Conservation (phyloP, 805 yeast genomes). For the Saturnispora sekii region DNA sequence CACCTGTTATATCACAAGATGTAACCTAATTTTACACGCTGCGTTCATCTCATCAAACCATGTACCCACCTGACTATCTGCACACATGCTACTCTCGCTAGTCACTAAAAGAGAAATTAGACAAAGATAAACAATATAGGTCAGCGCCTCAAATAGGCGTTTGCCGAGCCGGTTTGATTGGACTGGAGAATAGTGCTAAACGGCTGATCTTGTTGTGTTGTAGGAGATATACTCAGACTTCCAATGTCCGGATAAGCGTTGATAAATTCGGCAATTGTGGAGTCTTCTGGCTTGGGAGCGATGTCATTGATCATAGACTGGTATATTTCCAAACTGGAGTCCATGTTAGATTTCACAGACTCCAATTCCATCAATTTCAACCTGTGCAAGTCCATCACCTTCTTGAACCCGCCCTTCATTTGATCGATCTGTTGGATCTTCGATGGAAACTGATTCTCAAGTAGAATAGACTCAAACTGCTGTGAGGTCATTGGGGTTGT, state of each 20-base stretch:
- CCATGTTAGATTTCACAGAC: constrained; percentile 60
- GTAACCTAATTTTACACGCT: too few species aligned
- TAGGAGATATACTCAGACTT: constrained; percentile 4
- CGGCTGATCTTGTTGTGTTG: constrained; percentile 1
- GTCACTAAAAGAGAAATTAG: not conserved
- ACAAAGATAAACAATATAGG: not conserved
- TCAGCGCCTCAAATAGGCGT: constrained; percentile 6
- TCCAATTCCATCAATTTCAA: constrained; percentile 69
- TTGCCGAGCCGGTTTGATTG: constrained; percentile 10
- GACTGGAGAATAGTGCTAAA: constrained; percentile 7
- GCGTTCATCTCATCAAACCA: too few species aligned
- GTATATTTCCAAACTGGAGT: constrained; percentile 58
- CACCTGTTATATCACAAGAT: too few species aligned
- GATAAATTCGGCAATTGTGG: constrained; percentile 9
- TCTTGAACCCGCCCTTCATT: constrained; percentile 64
- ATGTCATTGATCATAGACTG: constrained; percentile 39
- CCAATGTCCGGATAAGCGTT: constrained; percentile 12
- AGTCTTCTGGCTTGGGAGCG: constrained; percentile 12
- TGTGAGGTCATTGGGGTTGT: constrained; percentile 27
- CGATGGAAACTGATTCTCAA: constrained; percentile 59
- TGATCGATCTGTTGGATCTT: constrained; percentile 66
- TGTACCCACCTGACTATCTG: too few species aligned
- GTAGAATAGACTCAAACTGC: constrained; percentile 25
- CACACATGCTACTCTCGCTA: too few species aligned
- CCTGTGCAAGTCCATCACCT: constrained; percentile 67